These are phyloP conservation scores for Aspergillus kassunensis DNA, from an alignment of 495 filamentous ascomycete genomes.

Conservation along the genomic window DNA sequence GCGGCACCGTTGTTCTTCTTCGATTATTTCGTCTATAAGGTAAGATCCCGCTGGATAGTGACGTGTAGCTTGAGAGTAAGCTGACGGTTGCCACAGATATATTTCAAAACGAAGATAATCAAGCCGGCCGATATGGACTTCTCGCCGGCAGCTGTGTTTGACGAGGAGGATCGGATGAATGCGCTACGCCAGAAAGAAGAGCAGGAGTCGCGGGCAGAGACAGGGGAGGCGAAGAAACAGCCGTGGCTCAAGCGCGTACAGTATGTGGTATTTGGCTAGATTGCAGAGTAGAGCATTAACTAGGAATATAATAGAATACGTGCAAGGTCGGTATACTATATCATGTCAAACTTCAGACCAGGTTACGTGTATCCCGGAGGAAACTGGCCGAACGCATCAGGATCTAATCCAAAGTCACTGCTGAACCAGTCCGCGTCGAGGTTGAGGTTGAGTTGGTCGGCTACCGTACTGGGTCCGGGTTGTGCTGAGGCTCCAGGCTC, in stretches of 20 bases:
- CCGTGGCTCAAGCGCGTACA: not conserved
- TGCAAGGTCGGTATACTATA: too few relatives aligned
- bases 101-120: conserved; percentile 20
- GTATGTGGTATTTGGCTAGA: not conserved
- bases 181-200: not conserved
- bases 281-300: too few relatives aligned
- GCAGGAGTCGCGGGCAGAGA: not conserved
- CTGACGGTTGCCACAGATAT: conserved; percentile 18
- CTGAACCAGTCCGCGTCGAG: not conserved
- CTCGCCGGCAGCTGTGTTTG: conserved; percentile 21
- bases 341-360: too few relatives aligned
- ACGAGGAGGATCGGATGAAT: conserved; percentile 21
- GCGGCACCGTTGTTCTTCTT: conserved; percentile 27
- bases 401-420: not conserved
- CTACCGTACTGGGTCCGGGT: not conserved
- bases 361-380: not conserved
- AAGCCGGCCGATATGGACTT: conserved; percentile 25
- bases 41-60: not conserved
- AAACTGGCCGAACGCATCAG: not conserved
- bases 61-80: not conserved
- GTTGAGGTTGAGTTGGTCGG: not conserved
- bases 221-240: not conserved
- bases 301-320: too few relatives aligned
- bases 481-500: not conserved
- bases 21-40: conserved; percentile 29